Evolutionary conservation across 805 yeast genomes (phyloP), one percentile per base, ranked within the genome.

Genomic region (Candida sanyiensis): DNA sequence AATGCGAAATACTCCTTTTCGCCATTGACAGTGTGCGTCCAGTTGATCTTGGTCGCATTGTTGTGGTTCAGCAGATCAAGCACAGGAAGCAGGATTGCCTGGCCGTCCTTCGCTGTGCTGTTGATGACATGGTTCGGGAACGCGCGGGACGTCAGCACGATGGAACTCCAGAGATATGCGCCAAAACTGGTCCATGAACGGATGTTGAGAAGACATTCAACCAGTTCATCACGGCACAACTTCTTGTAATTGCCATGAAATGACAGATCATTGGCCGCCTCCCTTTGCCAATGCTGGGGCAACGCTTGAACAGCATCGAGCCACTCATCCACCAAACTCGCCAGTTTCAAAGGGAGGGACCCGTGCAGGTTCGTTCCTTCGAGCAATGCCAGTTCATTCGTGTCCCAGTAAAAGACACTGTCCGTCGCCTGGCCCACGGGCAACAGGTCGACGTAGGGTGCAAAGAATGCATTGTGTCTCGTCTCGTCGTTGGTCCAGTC

Each of bases 31-130:
- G 33, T 38, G 31, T 55, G 57, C 3, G 49, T 51, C 97, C 97
- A 88, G n/a, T 73, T 63, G 1, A 84, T 87, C 38, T 74, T 71
- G 0, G 83, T 65, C 17, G 55, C 54, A 5, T 83, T 77, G 44
- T 70, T 62, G 60, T 88, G 97, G 52, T 89, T 88, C 39, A 88
- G 57, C 19, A 86, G 61, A 55, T 88, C 97, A 5, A 88, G 63
- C 8, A 89, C 53, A 0, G 97, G 97, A 15, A 87, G 56, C 9
- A 89, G 64, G 69, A 89, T 78, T 7, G 85, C 81, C 35, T 68
- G 69, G 4, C 57, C 59, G 17, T 50, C 52, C 10, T 59, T 51
- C 33, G 69, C 71, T 1, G 51, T 56, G 16, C 57, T 47, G 7
- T 58, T 57, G 3, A 66, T 50, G 5, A 67, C 57, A 26, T 63